Percentiles rank a stretch among this genome's conserved stretches.
Evolutionary conservation across 192 early-diverging fungal genomes (phyloP).

Genomic region (Chytriomyces confervae): DNA sequence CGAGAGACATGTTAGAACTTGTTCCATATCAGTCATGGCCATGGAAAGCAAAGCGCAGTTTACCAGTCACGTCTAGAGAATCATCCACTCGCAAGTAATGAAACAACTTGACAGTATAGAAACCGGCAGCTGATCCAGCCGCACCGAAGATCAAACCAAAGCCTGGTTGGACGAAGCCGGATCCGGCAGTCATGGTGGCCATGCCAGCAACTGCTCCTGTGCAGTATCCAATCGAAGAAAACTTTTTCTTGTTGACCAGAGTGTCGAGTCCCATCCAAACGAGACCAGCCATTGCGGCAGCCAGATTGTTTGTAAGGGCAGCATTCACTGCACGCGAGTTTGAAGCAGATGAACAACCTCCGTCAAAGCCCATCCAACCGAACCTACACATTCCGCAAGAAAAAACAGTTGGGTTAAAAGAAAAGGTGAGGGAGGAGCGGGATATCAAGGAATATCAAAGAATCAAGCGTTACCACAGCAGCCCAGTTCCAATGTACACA

Average conservation of each 20-base stretch:
- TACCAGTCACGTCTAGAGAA: conserved; percentile 47
- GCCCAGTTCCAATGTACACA: conserved; percentile 85
- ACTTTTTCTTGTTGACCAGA: conserved; percentile 71
- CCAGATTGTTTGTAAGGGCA: conserved; percentile 81
- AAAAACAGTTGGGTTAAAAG: background rate
- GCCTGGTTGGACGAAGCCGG: conserved; percentile 86
- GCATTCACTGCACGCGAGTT: conserved; percentile 89
- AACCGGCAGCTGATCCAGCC: conserved; percentile 65
- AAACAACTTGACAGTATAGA: conserved; percentile 66
- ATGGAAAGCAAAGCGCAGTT: too few species aligned
- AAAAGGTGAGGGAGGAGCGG: background rate
- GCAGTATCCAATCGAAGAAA: conserved; percentile 94
- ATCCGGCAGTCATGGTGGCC: conserved; percentile 91
- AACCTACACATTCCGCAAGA: background rate
- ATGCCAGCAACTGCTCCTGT: conserved; percentile 92
- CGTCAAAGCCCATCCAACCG: conserved; percentile 73
- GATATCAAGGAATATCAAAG: background rate
- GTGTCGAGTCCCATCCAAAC: conserved; percentile 85
- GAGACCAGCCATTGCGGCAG: conserved; percentile 80
- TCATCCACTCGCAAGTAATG: conserved; percentile 75
- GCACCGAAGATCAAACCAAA: conserved; percentile 75
- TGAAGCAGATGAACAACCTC: conserved; percentile 71
- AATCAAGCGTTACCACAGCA: conserved; percentile 76
- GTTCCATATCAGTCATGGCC: too few species aligned
- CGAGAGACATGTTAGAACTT: too few species aligned